These are phyloP conservation scores for Pyricularia pennisetigena DNA, from an alignment of 2,329 filamentous ascomycete genomes.

Conservation along the genomic window DNA sequence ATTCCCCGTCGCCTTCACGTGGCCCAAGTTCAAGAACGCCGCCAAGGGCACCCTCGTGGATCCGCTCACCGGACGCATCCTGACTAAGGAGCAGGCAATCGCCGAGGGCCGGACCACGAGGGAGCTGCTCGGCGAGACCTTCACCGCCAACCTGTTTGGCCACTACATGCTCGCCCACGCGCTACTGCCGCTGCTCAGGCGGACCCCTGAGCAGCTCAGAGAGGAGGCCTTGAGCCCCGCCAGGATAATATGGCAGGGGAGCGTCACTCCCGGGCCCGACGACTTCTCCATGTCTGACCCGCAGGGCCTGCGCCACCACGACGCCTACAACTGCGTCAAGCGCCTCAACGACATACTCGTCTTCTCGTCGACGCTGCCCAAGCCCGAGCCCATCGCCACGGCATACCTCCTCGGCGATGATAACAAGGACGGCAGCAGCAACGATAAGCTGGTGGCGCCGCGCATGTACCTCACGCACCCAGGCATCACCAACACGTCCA, in stretches of 20 bases:
- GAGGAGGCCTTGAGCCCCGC: constrained; percentile 31
- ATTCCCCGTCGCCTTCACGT: constrained; percentile 59
- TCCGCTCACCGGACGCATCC: constrained; percentile 27
- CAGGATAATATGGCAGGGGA: constrained; percentile 80
- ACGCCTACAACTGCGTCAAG: constrained; percentile 80
- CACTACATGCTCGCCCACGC: constrained; percentile 85
- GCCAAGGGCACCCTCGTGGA: constrained; percentile 33
- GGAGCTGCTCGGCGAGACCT: constrained; percentile 67
- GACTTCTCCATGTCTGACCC: constrained; percentile 44
- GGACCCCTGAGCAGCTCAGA: constrained; percentile 20
- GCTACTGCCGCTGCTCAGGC: constrained; percentile 62
- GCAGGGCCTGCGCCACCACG: constrained; percentile 54
- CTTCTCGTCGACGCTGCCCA: constrained; percentile 62
- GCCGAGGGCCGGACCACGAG: constrained; percentile 25
- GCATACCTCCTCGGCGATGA: constrained; percentile 39
- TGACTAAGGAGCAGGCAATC: constrained; percentile 30
- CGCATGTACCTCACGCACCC: constrained; percentile 75
- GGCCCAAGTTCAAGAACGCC: constrained; percentile 67
- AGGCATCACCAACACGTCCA: constrained; percentile 72
- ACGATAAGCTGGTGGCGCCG: constrained; percentile 29
- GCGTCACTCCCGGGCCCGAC: constrained; percentile 59
- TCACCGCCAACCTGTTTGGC: constrained; percentile 88
- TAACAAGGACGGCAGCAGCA: constrained; percentile 6
- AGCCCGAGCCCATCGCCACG: constrained; percentile 44
- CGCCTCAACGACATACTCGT: constrained; percentile 74